Conservation (phyloP, 495 filamentous ascomycete genomes). For the Trichoderma asperelloides region DNA sequence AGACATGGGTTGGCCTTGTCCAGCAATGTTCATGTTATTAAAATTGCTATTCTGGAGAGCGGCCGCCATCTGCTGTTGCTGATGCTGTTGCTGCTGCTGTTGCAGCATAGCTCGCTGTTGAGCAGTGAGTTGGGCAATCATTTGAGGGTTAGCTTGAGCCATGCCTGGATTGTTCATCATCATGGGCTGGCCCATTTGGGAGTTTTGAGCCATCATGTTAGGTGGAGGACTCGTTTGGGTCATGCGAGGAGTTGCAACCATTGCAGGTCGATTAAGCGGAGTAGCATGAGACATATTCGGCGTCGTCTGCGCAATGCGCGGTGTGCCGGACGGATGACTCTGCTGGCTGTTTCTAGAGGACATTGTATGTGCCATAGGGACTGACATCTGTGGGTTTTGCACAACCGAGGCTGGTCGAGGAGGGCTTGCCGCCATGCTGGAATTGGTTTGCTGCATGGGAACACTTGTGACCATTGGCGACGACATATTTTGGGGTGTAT, state of each 20-base stretch:
- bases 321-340: constrained; percentile 66
- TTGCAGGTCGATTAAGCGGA: constrained; percentile 54
- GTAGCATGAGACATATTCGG: constrained; percentile 69
- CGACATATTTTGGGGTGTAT: constrained; percentile 68
- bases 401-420: constrained; percentile 67
- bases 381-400: constrained; percentile 56
- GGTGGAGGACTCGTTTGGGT: constrained; percentile 60
- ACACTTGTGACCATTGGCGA: constrained; percentile 64
- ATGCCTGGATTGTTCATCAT: constrained; percentile 43
- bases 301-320: constrained; percentile 69
- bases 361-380: constrained; percentile 62
- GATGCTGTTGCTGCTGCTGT: constrained; percentile 21
- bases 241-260: constrained; percentile 64
- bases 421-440: constrained; percentile 70
- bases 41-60: constrained; percentile 33
- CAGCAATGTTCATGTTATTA: constrained; percentile 20
- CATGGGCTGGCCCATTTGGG: constrained; percentile 44
- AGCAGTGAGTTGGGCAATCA: constrained; percentile 32
- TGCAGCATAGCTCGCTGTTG: constrained; percentile 43
- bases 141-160: constrained; percentile 38
- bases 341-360: constrained; percentile 72
- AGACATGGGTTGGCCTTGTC: constrained; percentile 21
- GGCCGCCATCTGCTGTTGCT: constrained; percentile 29
- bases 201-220: constrained; percentile 48
- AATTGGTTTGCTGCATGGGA: constrained; percentile 72